A percentile compares a stretch with the other conserved stretches of the same genome.
phyloP scores from a whole-genome alignment of 2,329 filamentous ascomycete genomes.

The Talaromyces verruculosus region DNA sequence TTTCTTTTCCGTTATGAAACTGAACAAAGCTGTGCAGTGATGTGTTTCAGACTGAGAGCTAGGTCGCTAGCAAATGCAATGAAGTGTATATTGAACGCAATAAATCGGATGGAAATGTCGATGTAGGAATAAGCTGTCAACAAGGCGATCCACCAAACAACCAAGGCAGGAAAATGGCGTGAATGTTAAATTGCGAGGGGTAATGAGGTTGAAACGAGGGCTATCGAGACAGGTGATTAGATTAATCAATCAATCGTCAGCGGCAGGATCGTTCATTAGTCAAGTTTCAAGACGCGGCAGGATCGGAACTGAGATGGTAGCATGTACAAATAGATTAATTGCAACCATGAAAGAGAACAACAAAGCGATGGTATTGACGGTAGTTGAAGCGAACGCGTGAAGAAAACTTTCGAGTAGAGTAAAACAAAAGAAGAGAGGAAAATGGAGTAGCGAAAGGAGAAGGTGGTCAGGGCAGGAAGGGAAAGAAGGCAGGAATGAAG shows the following conservation, averaged over 20 bases:
- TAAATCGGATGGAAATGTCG: background rate
- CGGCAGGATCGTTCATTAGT: conserved; percentile 18
- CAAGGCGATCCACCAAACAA: background rate
- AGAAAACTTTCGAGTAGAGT: background rate
- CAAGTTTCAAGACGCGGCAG: conserved; percentile 18
- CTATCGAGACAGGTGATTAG: conserved; percentile 11
- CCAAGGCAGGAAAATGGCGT: background rate
- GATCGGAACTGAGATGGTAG: conserved; percentile 4
- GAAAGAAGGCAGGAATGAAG: conserved; percentile 17
- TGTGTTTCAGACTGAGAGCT: background rate
- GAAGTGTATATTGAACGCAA: background rate
- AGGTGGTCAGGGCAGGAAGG: background rate
- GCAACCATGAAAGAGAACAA: background rate
- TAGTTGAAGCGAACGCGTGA: background rate
- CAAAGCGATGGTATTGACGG: background rate
- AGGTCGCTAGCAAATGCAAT: background rate
- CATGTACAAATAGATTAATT: background rate
- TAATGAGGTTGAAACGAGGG: conserved; percentile 13
- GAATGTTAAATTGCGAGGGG: conserved; percentile 16
- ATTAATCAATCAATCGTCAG: conserved; percentile 8
- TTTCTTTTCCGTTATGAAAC: background rate
- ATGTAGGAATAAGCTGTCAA: background rate
- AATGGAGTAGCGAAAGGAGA: background rate
- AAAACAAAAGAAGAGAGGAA: background rate
- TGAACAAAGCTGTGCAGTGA: background rate